Evolutionary conservation across 2,329 filamentous ascomycete genomes (phyloP), one percentile per base, ranked within the genome.

Genomic region (Beauveria scarabaeidicola): DNA sequence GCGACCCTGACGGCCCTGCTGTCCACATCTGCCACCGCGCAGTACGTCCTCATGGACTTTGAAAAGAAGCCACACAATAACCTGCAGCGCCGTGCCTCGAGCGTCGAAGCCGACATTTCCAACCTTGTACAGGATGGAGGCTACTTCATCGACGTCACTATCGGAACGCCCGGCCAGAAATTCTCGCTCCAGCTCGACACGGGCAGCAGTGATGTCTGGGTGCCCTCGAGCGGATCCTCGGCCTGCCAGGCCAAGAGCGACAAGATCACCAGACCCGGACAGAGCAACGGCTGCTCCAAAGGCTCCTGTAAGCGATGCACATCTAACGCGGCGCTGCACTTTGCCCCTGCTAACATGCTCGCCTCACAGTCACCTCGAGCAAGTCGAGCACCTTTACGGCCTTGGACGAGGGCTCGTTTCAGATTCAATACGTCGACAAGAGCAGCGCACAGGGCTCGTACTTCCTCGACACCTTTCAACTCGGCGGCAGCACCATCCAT

Each of bases 151-250:
- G 78, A 78, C 23, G 79, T 84, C 62, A 70, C 73, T 27, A 68
- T 87, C 25, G 85, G 85, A 19, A 84, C 79, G 7, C 84, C 84
- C 0, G 70, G 72, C 13, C 84, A 87, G 66, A 70, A 77, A 4
- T 62, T 87, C 44, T 79, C 76, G 1, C 70, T 87, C 56, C 82
- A 85, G 68, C 75, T 87, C 48, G 84, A 87, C 69, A 87, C 84
- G 0, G 85, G 84, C 46, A 86, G 82, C 66, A 85, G 82, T 62
- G 85, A 88, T 70, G 78, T 84, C 23, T 87, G 85, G 84, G 77
- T 87, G 43, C 77, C 79, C 15, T 69, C 70, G 47, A 69, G 65
- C 61, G 52, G 58, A 5, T 70, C 77, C 1, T 62, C 61, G 38
- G 73, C 78, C 13, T 83, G 80, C 67, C 61, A 69, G 17, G 61